phyloP scores from a whole-genome alignment of 805 yeast species.

The Kuraishia ogatae region DNA sequence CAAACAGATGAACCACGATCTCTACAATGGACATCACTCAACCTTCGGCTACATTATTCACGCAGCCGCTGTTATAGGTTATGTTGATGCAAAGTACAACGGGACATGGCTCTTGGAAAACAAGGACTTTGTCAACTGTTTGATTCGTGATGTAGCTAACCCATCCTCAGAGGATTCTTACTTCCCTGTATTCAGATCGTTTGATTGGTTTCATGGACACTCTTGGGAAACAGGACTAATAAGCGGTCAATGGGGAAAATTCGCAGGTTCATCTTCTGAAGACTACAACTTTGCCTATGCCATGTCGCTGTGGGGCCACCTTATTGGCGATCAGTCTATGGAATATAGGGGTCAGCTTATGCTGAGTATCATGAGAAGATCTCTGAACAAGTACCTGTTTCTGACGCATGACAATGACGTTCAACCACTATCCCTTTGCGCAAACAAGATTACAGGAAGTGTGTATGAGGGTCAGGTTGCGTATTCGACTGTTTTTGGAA shows the following conservation, averaged over 20 bases:
- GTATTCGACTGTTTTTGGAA: conserved; percentile 65
- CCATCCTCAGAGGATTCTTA: conserved; percentile 39
- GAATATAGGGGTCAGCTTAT: conserved; percentile 47
- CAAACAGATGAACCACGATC: conserved; percentile 47
- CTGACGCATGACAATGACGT: conserved; percentile 40
- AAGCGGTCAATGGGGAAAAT: conserved; percentile 65
- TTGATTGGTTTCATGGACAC: conserved; percentile 68
- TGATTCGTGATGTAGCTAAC: conserved; percentile 54
- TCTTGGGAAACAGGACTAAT: conserved; percentile 69
- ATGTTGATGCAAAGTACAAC: conserved; percentile 38
- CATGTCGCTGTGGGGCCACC: conserved; percentile 49
- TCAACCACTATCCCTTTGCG: conserved; percentile 43
- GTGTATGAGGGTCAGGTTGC: conserved; percentile 61
- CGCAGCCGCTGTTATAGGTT: conserved; percentile 55
- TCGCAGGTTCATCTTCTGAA: conserved; percentile 63
- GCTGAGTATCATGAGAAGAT: conserved; percentile 43
- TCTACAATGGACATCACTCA: conserved; percentile 71
- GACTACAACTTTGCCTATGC: conserved; percentile 62
- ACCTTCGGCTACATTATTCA: conserved; percentile 71
- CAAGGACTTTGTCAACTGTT: conserved; percentile 38
- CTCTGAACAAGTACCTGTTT: conserved; percentile 41
- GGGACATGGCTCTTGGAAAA: conserved; percentile 40
- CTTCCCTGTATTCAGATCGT: conserved; percentile 57
- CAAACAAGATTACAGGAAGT: conserved; percentile 62
- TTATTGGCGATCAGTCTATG: conserved; percentile 40